phyloP scores from a whole-genome alignment of 768 basidiomycete genomes.

The Antrodiella citrinella region DNA sequence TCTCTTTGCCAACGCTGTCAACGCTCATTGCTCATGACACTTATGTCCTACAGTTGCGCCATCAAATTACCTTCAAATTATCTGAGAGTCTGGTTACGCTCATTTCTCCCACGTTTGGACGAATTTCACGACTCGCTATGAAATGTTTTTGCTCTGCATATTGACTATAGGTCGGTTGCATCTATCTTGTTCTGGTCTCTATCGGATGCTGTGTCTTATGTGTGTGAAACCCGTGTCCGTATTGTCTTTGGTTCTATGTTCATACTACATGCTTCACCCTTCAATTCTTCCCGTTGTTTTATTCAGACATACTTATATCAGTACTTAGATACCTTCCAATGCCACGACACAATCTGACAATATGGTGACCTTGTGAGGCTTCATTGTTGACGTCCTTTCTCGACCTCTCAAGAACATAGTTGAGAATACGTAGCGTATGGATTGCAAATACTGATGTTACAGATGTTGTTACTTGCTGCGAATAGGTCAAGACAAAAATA shows the following conservation, averaged over 20 bases:
- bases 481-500: background rate
- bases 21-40: background rate
- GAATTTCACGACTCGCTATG: background rate
- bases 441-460: background rate
- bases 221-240: background rate
- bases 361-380: no score
- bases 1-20: background rate
- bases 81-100: constrained; percentile 21
- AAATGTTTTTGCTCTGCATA: background rate
- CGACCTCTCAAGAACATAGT: no score
- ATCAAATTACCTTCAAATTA: constrained; percentile 79
- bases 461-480: background rate
- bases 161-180: background rate
- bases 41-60: constrained; percentile 56
- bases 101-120: background rate
- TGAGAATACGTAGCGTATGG: background rate
- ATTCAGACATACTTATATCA: background rate
- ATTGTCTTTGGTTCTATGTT: background rate
- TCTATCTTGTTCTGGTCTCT: background rate
- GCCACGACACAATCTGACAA: background rate
- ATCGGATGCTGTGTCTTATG: background rate
- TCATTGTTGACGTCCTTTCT: no score
- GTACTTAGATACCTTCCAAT: background rate
- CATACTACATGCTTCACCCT: background rate
- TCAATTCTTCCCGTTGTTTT: background rate